Conservation (phyloP, 495 filamentous ascomycete species). For the Aspergillus diversus region DNA sequence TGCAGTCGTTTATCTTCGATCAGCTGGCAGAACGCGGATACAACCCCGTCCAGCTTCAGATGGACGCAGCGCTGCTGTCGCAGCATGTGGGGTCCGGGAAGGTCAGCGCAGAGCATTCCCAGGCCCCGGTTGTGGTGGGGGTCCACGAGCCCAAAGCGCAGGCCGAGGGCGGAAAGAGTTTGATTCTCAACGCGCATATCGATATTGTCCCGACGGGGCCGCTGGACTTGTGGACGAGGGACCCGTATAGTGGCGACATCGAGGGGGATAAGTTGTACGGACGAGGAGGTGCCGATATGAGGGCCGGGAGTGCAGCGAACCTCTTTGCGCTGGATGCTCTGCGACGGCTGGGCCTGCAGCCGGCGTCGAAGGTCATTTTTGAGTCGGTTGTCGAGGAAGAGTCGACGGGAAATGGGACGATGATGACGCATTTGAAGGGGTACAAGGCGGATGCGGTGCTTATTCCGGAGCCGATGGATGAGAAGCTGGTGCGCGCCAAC, state of each 20-base stretch:
- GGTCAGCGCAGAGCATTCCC: slow-evolving; percentile 8
- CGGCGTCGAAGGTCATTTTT: slow-evolving; percentile 10
- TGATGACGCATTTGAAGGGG: slow-evolving; percentile 9
- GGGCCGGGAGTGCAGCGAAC: slow-evolving; percentile 9
- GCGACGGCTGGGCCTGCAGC: slow-evolving; percentile 3
- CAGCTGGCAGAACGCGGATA: slow-evolving; percentile 5
- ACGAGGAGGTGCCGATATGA: slow-evolving; percentile 10
- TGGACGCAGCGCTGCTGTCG: slow-evolving; percentile 1
- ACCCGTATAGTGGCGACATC: slow-evolving; percentile 9
- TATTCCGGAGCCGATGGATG: slow-evolving; percentile 14
- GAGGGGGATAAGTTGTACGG: slow-evolving; percentile 10
- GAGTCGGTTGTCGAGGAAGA: slow-evolving; percentile 14
- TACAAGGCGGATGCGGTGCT: slow-evolving; percentile 11
- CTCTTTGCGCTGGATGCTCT: slow-evolving; percentile 12
- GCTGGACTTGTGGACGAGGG: slow-evolving; percentile 6
- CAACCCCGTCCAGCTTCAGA: slow-evolving; percentile 7
- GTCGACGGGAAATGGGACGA: slow-evolving; percentile 8
- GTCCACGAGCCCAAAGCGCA: slow-evolving; percentile 6
- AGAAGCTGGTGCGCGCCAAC: slow-evolving; percentile 12
- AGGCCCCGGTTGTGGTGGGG: slow-evolving; percentile 9
- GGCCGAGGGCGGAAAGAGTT: slow-evolving; percentile 5
- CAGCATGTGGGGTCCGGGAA: slow-evolving; percentile 1
- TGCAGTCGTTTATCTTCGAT: slow-evolving; percentile 1
- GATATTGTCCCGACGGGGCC: slow-evolving; percentile 9
- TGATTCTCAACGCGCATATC: slow-evolving; percentile 13